Evolutionary conservation across 1,139 yeast genomes (phyloP).

Genomic region (Candida smagusa): DNA sequence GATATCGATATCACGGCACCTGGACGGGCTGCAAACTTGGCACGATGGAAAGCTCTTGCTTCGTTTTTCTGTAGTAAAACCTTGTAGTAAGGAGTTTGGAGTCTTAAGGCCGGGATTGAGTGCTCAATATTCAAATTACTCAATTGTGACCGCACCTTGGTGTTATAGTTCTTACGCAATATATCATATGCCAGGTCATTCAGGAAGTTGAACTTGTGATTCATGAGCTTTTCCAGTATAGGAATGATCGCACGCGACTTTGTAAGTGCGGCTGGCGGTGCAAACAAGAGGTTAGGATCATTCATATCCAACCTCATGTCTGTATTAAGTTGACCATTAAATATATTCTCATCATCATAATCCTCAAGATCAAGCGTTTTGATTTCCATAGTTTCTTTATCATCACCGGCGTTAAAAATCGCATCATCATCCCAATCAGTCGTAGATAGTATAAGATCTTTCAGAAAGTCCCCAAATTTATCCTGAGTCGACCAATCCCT

Average conservation of each 20-base stretch:
- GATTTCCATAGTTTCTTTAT: conserved; percentile 4
- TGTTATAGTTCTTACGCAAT: conserved; percentile 80
- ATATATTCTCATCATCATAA: conserved; percentile 76
- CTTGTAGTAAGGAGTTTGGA: conserved; percentile 90
- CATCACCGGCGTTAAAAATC: conserved; percentile 51
- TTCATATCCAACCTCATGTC: conserved; percentile 71
- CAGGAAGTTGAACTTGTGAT: conserved; percentile 70
- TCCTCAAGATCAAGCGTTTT: conserved; percentile 26
- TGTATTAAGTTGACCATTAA: conserved; percentile 61
- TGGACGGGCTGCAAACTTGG: conserved; percentile 70
- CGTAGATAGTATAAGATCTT: conserved; percentile 67
- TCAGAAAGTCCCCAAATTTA: conserved; percentile 41
- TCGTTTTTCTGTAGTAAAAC: conserved; percentile 70
- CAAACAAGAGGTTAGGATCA: conserved; percentile 74
- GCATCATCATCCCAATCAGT: conserved; percentile 82
- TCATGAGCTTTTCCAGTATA: conserved; percentile 44
- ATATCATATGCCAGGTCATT: conserved; percentile 85
- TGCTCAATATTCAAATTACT: conserved; percentile 92
- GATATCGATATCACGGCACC: conserved; percentile 76
- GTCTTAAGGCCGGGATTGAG: conserved; percentile 77
- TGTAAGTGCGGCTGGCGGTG: conserved; percentile 36
- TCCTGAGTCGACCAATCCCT: conserved; percentile 39
- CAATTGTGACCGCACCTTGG: conserved; percentile 89
- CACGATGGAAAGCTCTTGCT: conserved; percentile 78
- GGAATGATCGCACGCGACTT: conserved; percentile 43